Base-by-base conservation (phyloP, 2,329 filamentous ascomycete genomes). In the Trichoderma semiorbis region DNA sequence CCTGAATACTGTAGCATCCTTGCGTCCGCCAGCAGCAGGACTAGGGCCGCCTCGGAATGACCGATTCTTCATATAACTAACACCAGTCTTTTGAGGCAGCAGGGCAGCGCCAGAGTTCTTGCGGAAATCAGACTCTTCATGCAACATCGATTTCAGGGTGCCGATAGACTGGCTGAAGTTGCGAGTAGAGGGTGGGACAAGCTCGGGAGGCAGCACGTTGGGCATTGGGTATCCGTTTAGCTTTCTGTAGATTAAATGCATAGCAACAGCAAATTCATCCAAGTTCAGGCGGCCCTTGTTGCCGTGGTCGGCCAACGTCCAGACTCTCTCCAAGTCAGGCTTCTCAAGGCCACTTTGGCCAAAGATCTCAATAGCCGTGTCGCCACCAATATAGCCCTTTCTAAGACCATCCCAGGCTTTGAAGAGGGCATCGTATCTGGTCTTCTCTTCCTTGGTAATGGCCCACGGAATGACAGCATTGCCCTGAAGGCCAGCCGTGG, bases 161-260 rank as follows among this genome's bases (percentile, higher is more conserved):
- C 95, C 95, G 74, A 99, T 95, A 5, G 96, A 97, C 78, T 95
- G 93, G 76, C 91, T 95, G 77, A 99, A 89, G 81, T 98, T 97
- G 74, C 95, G 90, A 12, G 95, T 97, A 1, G 96, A 98, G 2
- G 96, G 96, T 26, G 96, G 96, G 7, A 98, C 91, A 73, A 99
- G 89, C 84, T 99, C 96, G 0, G 96, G 90, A 10, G 96, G 96
- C 12, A 99, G 87, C 58, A 92, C 91, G 77, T 91, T 93, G 18
- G 96, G 96, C 36, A 98, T 87, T 1, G 95, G 95, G 78, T 98
- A 98, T 43, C 95, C 95, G 78, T 99, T 98, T 68, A 99, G 87
- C 80, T 97, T 97, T 77, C 96, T 89, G 84, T 99, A 99, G 77
- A 99, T 99, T 82, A 99, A 85, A 87, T 99, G 96, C 96, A 99